Percentiles rank a stretch among this genome's conserved stretches.
Conservation (phyloP, 345 rosid genomes). For the Eucalyptus curtisii region DNA sequence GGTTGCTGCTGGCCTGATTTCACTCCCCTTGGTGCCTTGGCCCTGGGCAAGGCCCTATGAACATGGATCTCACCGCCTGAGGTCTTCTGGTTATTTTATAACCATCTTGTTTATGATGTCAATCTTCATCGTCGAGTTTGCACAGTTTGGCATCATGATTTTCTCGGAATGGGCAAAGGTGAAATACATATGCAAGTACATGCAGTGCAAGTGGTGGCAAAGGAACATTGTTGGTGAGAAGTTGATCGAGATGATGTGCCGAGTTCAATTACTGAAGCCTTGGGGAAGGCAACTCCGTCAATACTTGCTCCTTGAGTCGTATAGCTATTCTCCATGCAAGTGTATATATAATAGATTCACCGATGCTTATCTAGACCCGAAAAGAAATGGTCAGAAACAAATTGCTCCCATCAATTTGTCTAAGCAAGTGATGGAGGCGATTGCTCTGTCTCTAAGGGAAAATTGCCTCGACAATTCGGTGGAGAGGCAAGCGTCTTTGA, state of each 20-base stretch:
- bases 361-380: neutral
- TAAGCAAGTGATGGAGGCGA: neutral
- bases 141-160: neutral
- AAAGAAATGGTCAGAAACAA: neutral
- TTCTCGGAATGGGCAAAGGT: neutral
- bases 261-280: neutral
- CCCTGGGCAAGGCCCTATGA: too few species aligned
- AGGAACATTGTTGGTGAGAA: accelerated
- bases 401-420: neutral
- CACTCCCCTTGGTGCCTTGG: neutral
- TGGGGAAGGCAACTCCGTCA: neutral
- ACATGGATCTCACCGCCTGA: too few species aligned
- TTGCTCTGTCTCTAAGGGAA: neutral
- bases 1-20: neutral
- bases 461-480: accelerated
- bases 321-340: neutral
- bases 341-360: neutral
- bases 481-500: neutral
- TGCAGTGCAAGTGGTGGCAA: neutral
- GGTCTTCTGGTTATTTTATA: accelerated
- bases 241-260: neutral
- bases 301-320: neutral
- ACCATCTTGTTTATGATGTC: neutral
- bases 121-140: neutral
- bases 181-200: neutral